Evolutionary conservation across 495 filamentous ascomycete genomes (phyloP), one percentile per base, ranked within the genome.

Genomic region (Aspergillus bertholletiae): DNA sequence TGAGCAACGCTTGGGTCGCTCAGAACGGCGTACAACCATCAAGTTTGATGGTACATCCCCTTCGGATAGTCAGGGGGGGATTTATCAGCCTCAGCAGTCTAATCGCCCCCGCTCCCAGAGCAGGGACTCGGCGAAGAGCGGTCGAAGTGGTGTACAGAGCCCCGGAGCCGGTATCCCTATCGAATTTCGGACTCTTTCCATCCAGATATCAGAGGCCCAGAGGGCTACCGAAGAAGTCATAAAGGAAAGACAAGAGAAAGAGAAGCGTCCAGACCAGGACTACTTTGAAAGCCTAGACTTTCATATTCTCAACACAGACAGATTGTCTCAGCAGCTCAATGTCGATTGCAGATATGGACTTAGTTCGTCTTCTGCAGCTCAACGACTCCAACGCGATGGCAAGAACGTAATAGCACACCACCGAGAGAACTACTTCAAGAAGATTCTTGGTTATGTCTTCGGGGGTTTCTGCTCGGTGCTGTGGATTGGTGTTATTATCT

Each of bases 391-490:
- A 32, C 73, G 82, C 41, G 80, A 85, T 66, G 85, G 86, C 5
- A 75, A 69, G 43, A 91, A 90, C 57, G 72, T 78, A 7, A 80
- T 82, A 23, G 76, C 83, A 13, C 79, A 80, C 0, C 81, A 83
- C 27, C 67, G 79, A 1, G 84, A 84, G 13, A 80, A 76, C 48
- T 77, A 75, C 21, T 54, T 84, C 48, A 71, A 73, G 39, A 81
- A 83, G 56, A 77, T 81, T 21, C 72, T 89, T 7, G 77, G 78
- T 20, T 90, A 90, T 63, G 79, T 89, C 63, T 90, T 88, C 63
- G 83, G 81, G 47, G 88, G 87, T 8, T 90, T 90, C 55, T 87
- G 88, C n/a, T 79, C 84, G 1, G 71, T 90, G 15, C 78, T 90
- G 2, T 79, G 88, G 50, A 67, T 85, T 17, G 86, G 84, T 17